A percentile compares a stretch with the other conserved stretches of the same genome.
Evolutionary conservation across 2,329 filamentous ascomycete species (phyloP).

Genomic region (Sarocladiaceae sp.): DNA sequence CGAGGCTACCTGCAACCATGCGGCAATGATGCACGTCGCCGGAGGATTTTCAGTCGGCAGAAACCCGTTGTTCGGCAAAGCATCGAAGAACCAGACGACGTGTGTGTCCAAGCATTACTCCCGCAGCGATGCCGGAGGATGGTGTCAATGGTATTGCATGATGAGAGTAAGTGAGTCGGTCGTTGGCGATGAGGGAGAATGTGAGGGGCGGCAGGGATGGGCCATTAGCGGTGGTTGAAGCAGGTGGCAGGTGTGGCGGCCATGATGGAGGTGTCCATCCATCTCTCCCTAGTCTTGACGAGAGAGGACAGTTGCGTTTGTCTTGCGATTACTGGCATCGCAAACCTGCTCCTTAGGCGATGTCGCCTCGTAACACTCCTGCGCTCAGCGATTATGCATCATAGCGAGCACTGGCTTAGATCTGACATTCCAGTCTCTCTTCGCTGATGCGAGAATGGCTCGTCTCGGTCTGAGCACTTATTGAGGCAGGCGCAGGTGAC

Average conservation of each 20-base stretch:
- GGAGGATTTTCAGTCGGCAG: not conserved
- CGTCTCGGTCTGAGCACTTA: too few relatives aligned
- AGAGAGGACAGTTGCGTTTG: not conserved
- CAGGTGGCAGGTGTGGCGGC: not conserved
- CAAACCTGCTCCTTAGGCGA: too few relatives aligned
- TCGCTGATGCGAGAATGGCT: too few relatives aligned
- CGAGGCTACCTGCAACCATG: not conserved
- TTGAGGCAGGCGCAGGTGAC: too few relatives aligned
- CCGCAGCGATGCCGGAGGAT: slow-evolving; percentile 2
- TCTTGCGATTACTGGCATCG: not conserved
- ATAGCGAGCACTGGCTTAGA: too few relatives aligned
- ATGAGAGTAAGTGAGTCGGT: not conserved
- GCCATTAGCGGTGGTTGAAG: not conserved
- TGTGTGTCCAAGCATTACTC: slow-evolving; percentile 7
- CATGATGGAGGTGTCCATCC: not conserved
- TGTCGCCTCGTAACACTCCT: too few relatives aligned
- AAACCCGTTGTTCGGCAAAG: not conserved
- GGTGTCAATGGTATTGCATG: slow-evolving; percentile 3
- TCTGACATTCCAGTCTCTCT: too few relatives aligned
- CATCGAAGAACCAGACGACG: not conserved
- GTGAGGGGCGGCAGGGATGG: slow-evolving; percentile 6
- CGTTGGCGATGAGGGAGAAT: slow-evolving; percentile 1
- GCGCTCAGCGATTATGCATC: too few relatives aligned
- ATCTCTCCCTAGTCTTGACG: too few relatives aligned
- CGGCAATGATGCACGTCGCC: not conserved